These are phyloP conservation scores for sunflower (Helianthus annuus) DNA, from an alignment of 129 eudicot genomes.

Conservation along the genomic window DNA sequence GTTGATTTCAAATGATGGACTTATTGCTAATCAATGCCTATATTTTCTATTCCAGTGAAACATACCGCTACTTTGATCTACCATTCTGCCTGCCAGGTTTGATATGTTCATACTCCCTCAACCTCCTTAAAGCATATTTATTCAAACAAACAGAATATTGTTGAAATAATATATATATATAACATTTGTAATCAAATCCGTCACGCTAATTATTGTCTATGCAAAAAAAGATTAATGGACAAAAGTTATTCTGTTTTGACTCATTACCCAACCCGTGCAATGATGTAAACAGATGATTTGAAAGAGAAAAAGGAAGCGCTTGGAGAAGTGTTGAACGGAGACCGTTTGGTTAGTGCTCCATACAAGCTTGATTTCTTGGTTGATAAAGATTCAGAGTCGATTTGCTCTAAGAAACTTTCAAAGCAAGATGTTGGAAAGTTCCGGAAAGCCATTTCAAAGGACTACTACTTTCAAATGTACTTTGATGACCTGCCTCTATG, in stretches of 20 bases:
- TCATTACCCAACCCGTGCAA: background rate
- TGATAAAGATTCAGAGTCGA: slow-evolving; percentile 60
- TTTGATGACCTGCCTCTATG: slow-evolving; percentile 77
- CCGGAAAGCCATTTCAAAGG: slow-evolving; percentile 64
- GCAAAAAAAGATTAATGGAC: background rate
- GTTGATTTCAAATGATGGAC: background rate
- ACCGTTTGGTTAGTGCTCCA: slow-evolving; percentile 78
- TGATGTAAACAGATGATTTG: slow-evolving; percentile 36
- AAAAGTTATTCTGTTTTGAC: background rate
- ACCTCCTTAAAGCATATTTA: background rate
- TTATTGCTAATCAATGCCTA: slow-evolving; percentile 12
- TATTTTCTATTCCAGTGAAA: slow-evolving; percentile 53
- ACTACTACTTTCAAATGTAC: slow-evolving; percentile 84
- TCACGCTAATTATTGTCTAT: background rate
- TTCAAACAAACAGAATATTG: background rate
- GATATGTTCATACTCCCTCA: background rate
- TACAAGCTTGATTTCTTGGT: slow-evolving; percentile 65
- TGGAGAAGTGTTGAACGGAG: slow-evolving; percentile 81
- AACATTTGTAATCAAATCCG: background rate
- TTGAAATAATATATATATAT: background rate
- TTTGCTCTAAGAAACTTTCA: slow-evolving; percentile 59
- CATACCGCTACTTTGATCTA: slow-evolving; percentile 75
- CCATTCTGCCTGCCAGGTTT: slow-evolving; percentile 81
- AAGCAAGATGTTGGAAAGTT: slow-evolving; percentile 65
- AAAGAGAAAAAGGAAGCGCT: slow-evolving; percentile 77